Conservation (phyloP, 2,329 filamentous ascomycete genomes). For the Aspergillus sp. region DNA sequence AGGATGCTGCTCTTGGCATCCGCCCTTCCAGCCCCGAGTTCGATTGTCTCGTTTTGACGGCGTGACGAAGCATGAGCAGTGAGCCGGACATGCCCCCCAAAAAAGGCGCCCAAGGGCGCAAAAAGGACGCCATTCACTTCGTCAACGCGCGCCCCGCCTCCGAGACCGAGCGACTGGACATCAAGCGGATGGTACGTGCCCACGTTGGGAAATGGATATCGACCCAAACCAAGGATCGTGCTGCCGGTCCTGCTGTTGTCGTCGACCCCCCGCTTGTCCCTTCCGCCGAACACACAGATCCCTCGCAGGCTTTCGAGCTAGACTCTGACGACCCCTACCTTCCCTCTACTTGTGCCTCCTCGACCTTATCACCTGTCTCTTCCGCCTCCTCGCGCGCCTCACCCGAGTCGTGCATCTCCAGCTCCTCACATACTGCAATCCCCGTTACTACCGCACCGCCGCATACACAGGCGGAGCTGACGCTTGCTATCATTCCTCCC, state of each 20-base stretch:
- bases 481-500: background rate
- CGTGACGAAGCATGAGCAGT: background rate
- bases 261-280: background rate
- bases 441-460: background rate
- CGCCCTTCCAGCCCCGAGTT: constrained; percentile 6
- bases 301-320: background rate
- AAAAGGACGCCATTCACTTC: constrained; percentile 31
- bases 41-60: constrained; percentile 17
- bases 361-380: constrained; percentile 6
- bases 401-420: constrained; percentile 4
- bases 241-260: constrained; percentile 8
- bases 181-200: constrained; percentile 32
- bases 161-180: constrained; percentile 27
- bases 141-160: constrained; percentile 34
- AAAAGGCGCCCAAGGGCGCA: constrained; percentile 18
- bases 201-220: constrained; percentile 39
- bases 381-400: constrained; percentile 13
- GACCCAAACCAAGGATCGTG: constrained; percentile 33
- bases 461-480: background rate
- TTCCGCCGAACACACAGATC: constrained; percentile 1
- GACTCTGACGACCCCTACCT: constrained; percentile 3
- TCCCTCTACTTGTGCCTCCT: constrained; percentile 6
- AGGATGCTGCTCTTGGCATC: constrained; percentile 22
- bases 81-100: constrained; percentile 24
- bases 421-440: background rate